Evolutionary conservation across 2,329 filamentous ascomycete genomes (phyloP).

Genomic region (Exophiala oligosperma): DNA sequence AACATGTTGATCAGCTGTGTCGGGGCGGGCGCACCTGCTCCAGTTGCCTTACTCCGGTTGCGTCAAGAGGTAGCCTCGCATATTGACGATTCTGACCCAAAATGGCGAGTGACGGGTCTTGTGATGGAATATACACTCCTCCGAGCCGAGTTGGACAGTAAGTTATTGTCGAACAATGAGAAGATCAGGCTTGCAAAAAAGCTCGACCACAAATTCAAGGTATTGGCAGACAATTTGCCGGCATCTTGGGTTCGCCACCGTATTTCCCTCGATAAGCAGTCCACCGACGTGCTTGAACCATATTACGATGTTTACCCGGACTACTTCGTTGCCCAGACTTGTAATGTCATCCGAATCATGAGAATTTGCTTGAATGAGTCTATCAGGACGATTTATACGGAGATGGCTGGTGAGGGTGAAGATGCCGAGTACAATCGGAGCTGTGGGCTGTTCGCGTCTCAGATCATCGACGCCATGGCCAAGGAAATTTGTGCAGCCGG

Average conservation of each 20-base stretch:
- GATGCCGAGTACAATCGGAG: background rate
- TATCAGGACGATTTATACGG: conserved; percentile 10
- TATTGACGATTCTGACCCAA: conserved; percentile 31
- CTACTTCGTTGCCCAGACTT: conserved; percentile 33
- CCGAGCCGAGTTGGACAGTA: conserved; percentile 21
- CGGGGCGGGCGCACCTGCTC: conserved; percentile 34
- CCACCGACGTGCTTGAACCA: conserved; percentile 23
- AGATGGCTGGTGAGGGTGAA: background rate
- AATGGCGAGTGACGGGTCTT: conserved; percentile 34
- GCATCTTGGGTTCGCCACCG: conserved; percentile 13
- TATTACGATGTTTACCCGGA: conserved; percentile 35
- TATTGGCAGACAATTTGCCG: conserved; percentile 25
- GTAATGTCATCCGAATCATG: conserved; percentile 35
- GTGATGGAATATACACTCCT: conserved; percentile 33
- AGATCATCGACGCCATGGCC: conserved; percentile 29
- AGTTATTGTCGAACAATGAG: conserved; percentile 22
- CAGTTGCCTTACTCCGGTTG: conserved; percentile 43
- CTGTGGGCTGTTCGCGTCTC: conserved; percentile 10
- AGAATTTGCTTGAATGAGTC: conserved; percentile 36
- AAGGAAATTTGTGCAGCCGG: conserved; percentile 36
- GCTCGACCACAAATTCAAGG: conserved; percentile 31
- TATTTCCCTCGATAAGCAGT: conserved; percentile 5
- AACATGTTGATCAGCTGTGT: conserved; percentile 36
- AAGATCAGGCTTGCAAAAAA: conserved; percentile 22
- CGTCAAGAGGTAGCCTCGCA: conserved; percentile 32